Evolutionary conservation across 139 green algal species (phyloP).

Genomic region (Tetradesmus obliquus): DNA sequence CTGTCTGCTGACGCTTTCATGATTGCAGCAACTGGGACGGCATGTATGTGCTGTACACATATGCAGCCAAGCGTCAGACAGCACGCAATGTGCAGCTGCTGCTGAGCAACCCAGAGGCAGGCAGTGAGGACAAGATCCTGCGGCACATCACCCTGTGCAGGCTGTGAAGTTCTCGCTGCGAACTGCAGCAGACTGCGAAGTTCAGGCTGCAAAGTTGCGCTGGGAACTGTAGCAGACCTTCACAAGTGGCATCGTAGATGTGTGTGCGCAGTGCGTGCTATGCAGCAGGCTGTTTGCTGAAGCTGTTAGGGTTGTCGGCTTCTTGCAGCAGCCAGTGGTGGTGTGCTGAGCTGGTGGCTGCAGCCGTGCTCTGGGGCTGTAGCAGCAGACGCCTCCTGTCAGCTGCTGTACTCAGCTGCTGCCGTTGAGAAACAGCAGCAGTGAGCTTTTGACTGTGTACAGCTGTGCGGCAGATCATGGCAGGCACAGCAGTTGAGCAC

Average conservation of each 20-base stretch:
- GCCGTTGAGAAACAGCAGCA: too few relatives aligned
- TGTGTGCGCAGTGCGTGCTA: background rate
- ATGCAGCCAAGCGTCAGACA: constrained; percentile 69
- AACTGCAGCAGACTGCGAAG: background rate
- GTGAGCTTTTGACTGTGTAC: too few relatives aligned
- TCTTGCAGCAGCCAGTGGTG: too few relatives aligned
- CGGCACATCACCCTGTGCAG: constrained; percentile 83
- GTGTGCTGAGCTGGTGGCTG: too few relatives aligned
- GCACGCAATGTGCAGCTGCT: constrained; percentile 81
- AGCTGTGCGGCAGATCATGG: too few relatives aligned
- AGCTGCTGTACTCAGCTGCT: too few relatives aligned
- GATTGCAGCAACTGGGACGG: constrained; percentile 79
- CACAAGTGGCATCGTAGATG: background rate
- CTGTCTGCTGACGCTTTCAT: background rate
- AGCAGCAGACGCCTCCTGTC: too few relatives aligned
- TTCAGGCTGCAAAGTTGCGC: background rate
- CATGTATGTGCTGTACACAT: constrained; percentile 92
- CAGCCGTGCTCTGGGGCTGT: too few relatives aligned
- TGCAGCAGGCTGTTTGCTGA: background rate
- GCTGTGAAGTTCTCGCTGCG: constrained; percentile 17
- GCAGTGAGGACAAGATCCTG: constrained; percentile 84
- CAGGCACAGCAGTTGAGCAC: too few relatives aligned
- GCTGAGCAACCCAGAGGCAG: constrained; percentile 82
- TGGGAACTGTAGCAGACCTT: background rate
- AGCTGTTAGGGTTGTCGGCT: too few relatives aligned